Base-by-base conservation (phyloP, 2,329 filamentous ascomycete species). In the Xylaria sp. region DNA sequence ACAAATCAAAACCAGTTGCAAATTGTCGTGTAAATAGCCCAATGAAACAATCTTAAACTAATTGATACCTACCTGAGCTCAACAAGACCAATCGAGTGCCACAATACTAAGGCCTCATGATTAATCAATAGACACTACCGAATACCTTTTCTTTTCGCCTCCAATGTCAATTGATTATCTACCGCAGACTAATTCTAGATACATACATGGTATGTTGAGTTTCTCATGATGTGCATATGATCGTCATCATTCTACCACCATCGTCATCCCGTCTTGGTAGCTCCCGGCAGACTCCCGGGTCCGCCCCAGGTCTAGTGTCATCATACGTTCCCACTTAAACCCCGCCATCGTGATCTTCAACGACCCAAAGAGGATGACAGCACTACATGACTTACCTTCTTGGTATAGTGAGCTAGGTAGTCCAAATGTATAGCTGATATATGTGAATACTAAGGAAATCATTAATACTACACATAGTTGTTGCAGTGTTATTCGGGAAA, bases 191-290 rank as follows among this genome's bases (percentile, higher is more conserved):
- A n/a, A n/a, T 27, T 27, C 4, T 27, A 27, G 24, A 27, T 27
- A 27, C 24, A 27, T 27, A 27, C 24, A 4, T 27, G 24, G 24
- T 27, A 27, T 27, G 24, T 27, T 27, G 24, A 27, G 24, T 27
- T 6, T 50, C 5, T 34, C 39, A 14, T 54, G 21, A 34, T 45
- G 56, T 57, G 39, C 42, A 65, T 61, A 53, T 47, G 51, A 54
- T 61, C 48, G 50, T 68, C 56, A 61, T 61, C 4, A 39, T 65
- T 56, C 42, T 51, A 47, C 27, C 11, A n/a, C 19, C 50, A 53
- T 34, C 57, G 53, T 65, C 62, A 65, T 61, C 57, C 57, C 47
- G 53, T 58, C 51, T 42, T 57, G 51, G 57, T 61, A 65, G 62
- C 63, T 54, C 54, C n/a, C n/a, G n/a, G n/a, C n/a, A n/a, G n/a